A percentile compares a stretch with the other conserved stretches of the same genome.
Conservation (phyloP, 306 rosid species). For the Prinsepia uniflora region DNA sequence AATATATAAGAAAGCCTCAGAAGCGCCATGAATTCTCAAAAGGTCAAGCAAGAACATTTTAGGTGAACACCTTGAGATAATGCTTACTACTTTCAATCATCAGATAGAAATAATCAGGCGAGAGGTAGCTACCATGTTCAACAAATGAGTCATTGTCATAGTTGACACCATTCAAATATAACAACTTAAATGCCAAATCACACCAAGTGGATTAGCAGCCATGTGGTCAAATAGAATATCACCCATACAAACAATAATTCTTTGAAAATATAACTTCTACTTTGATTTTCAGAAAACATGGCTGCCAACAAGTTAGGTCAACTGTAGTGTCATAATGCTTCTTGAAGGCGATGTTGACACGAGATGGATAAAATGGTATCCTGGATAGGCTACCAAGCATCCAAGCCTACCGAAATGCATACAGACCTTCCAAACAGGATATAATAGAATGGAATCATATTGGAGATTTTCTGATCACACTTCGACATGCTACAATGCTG, state of each 20-base stretch:
- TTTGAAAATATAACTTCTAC: not conserved
- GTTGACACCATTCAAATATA: too few species aligned
- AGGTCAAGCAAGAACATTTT: not conserved
- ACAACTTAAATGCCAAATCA: too few species aligned
- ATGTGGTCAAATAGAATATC: not conserved
- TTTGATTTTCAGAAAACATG: not conserved
- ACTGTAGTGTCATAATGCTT: not conserved
- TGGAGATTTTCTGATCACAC: not conserved
- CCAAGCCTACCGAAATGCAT: not conserved
- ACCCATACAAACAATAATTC: not conserved
- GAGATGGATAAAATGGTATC: not conserved
- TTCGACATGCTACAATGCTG: not conserved
- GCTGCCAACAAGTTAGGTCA: not conserved
- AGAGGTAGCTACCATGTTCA: not conserved
- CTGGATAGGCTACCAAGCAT: not conserved
- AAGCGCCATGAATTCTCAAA: not conserved
- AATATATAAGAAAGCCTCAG: not conserved
- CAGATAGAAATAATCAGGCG: not conserved
- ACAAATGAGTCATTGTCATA: not conserved
- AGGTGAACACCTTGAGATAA: not conserved
- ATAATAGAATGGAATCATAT: not conserved
- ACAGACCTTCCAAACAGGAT: not conserved
- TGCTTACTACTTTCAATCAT: constrained; percentile 1
- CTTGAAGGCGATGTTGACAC: not conserved
- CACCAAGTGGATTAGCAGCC: not conserved